phyloP scores from a whole-genome alignment of 768 basidiomycete genomes.

The Amanita pseudoporphyria region DNA sequence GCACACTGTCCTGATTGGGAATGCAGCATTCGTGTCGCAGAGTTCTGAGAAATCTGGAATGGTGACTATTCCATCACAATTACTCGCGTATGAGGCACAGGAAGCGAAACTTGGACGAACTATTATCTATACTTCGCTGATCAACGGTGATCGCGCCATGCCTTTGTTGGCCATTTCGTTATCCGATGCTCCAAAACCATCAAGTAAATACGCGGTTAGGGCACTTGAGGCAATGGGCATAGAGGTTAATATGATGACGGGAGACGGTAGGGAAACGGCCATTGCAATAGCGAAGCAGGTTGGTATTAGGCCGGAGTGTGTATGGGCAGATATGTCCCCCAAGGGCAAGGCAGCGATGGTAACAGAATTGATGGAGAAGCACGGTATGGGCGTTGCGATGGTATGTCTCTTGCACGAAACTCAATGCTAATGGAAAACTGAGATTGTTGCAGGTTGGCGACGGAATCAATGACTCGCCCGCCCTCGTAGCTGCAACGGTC shows the following conservation, averaged over 20 bases:
- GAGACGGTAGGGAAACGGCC: constrained; percentile 82
- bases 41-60: constrained; percentile 22
- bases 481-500: constrained; percentile 90
- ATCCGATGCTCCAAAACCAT: constrained; percentile 79
- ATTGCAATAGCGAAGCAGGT: constrained; percentile 83
- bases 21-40: constrained; percentile 57
- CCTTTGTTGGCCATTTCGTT: constrained; percentile 79
- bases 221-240: constrained; percentile 87
- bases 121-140: constrained; percentile 77
- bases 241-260: constrained; percentile 89
- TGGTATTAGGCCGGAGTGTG: constrained; percentile 73
- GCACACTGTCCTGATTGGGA: constrained; percentile 66
- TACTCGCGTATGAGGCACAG: constrained; percentile 55
- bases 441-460: constrained; percentile 70
- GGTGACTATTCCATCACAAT: constrained; percentile 39
- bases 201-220: constrained; percentile 72
- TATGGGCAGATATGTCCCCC: constrained; percentile 91
- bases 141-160: constrained; percentile 21
- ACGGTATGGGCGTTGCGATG: constrained; percentile 81
- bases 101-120: constrained; percentile 73
- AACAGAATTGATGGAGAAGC: constrained; percentile 64
- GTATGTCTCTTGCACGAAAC: constrained; percentile 30
- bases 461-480: constrained; percentile 98
- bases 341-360: constrained; percentile 90
- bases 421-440: background rate